These are phyloP conservation scores for Carex arenaria DNA, from an alignment of 202 grass and related monocot genomes.

Conservation along the genomic window DNA sequence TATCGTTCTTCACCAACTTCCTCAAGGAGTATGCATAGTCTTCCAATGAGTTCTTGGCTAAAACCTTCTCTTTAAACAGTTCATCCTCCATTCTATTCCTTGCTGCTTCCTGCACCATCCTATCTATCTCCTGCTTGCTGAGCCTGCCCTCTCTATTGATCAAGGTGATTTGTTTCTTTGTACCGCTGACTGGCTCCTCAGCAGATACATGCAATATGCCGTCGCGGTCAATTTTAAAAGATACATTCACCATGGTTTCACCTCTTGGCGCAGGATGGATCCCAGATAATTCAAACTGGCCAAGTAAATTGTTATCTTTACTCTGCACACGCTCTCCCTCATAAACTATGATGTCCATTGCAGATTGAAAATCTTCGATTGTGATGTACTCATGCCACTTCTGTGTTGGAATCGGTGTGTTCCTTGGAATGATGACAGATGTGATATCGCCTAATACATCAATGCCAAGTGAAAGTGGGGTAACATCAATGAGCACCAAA, in stretches of 20 bases:
- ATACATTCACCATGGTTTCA: background rate
- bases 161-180: background rate
- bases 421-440: background rate
- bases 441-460: background rate
- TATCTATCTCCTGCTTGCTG: background rate
- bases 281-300: background rate
- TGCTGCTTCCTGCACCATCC: background rate
- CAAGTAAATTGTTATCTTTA: constrained; percentile 5
- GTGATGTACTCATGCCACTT: background rate
- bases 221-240: background rate
- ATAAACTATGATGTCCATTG: background rate
- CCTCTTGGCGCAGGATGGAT: background rate
- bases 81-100: background rate
- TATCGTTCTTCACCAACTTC: background rate
- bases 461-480: background rate
- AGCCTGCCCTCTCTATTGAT: background rate
- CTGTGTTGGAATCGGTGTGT: background rate
- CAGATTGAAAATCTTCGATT: background rate
- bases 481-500: constrained; percentile 8
- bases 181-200: background rate
- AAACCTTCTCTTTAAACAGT: background rate
- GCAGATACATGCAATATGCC: background rate
- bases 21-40: background rate
- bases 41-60: background rate
- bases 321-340: background rate